Base-by-base conservation (phyloP, 2,329 filamentous ascomycete genomes). In the Trichoderma guizhouense region DNA sequence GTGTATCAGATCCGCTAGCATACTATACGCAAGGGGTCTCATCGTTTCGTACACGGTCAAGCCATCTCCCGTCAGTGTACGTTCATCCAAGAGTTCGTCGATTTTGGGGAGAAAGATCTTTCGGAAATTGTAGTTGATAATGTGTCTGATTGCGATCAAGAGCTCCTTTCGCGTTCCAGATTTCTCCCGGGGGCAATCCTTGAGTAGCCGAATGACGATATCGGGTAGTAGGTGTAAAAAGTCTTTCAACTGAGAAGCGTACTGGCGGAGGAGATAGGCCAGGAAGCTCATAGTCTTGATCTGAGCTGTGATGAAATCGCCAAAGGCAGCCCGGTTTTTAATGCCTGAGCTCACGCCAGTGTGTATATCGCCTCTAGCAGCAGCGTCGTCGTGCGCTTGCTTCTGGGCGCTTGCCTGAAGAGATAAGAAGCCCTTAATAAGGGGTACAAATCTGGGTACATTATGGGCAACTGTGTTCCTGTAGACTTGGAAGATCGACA, bases 251-350 rank as follows among this genome's bases (percentile, higher is more conserved):
- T 97, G 93, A 72, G 92, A 91, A 3, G 94, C 91, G 81, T 98
- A 97, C 62, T 97, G 92, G 57, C 96, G 87, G 14, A 99, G 87
- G 0, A 99, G 84, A 79, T 98, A 99, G 1, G 97, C 97, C 75
- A 99, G 81, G 78, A 99, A 99, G 78, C 95, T 98, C 95, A 99
- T 98, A 0, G 95, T 98, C 85, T 99, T 98, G 18, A 99, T 96
- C 81, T 99, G 97, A 1, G 95, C 94, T 0, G 94, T 98, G 75
- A 99, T 97, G 76, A 98, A 97, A 77, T 99, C 97, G 43, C 95
- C 96, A 83, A 98, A 99, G 0, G 95, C 95, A 14, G 92, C 92
- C 71, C 95, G 88, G 77, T 98, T 97, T 82, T 94, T 95, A 78
- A 99, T 98, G 72, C 94, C 93, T 62, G 93, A 93, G 82, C 94